Conservation (phyloP, 495 filamentous ascomycete genomes). For the Talaromyces thailandensis region DNA sequence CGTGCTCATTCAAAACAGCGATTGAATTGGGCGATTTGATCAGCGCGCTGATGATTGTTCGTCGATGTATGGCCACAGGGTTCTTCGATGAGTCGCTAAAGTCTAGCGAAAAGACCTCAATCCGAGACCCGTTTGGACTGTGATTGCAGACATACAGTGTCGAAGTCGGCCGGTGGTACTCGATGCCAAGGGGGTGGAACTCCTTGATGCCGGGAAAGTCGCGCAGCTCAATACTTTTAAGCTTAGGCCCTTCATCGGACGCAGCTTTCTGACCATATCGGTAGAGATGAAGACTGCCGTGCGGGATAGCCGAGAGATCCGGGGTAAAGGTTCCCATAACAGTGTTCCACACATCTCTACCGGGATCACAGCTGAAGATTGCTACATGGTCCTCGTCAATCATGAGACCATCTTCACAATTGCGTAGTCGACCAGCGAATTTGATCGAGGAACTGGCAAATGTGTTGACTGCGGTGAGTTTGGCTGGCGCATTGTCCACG, state of each 20-base stretch:
- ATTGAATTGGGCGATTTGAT: constrained; percentile 43
- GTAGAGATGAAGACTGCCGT: constrained; percentile 27
- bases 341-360: constrained; percentile 27
- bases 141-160: constrained; percentile 25
- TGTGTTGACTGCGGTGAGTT: neutral
- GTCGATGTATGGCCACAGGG: constrained; percentile 19
- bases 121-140: constrained; percentile 23
- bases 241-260: constrained; percentile 10
- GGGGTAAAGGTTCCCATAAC: constrained; percentile 34
- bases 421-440: neutral
- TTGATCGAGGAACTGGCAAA: neutral
- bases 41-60: constrained; percentile 16
- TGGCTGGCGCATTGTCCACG: neutral
- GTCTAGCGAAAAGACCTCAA: constrained; percentile 42
- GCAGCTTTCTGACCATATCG: constrained; percentile 18
- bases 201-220: constrained; percentile 18
- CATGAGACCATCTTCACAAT: neutral
- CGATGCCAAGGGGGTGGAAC: constrained; percentile 39
- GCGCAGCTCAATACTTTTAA: constrained; percentile 20
- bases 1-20: constrained; percentile 26
- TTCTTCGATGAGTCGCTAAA: constrained; percentile 8
- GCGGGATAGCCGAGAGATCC: constrained; percentile 9
- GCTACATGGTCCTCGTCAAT: neutral
- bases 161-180: constrained; percentile 23
- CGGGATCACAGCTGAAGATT: neutral